These are phyloP conservation scores for Eucalyptus camaldulensis DNA, from an alignment of 345 rosid species.

Conservation along the genomic window DNA sequence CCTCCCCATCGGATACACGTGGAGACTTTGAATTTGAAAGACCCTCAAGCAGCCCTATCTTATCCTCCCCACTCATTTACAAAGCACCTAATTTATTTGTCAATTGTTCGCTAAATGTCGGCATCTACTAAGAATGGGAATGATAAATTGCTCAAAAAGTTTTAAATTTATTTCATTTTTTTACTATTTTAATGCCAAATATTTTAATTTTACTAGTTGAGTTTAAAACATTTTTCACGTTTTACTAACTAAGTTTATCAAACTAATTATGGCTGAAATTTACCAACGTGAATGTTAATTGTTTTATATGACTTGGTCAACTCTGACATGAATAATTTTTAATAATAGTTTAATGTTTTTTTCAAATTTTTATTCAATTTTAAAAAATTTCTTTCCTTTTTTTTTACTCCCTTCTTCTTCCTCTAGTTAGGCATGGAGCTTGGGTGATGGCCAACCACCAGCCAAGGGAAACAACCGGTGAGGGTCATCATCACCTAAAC, in stretches of 20 bases:
- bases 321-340: rapidly evolving
- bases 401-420: too few relatives aligned
- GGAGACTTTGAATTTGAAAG: neutral
- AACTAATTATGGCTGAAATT: too few relatives aligned
- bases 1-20: neutral
- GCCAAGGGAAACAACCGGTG: too few relatives aligned
- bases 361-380: too few relatives aligned
- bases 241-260: rapidly evolving
- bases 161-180: too few relatives aligned
- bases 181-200: too few relatives aligned
- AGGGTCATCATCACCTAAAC: rapidly evolving
- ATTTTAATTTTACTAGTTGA: too few relatives aligned
- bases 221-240: too few relatives aligned
- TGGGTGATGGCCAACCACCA: rapidly evolving
- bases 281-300: rapidly evolving
- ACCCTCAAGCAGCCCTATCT: neutral
- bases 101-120: neutral
- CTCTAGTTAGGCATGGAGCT: too few relatives aligned
- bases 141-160: neutral
- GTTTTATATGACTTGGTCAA: rapidly evolving
- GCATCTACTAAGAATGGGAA: neutral
- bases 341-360: rapidly evolving
- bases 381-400: rapidly evolving
- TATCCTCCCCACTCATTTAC: neutral
- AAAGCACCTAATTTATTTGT: neutral